Conservation (phyloP, 768 basidiomycete species). For the Trametes gibbosa region DNA sequence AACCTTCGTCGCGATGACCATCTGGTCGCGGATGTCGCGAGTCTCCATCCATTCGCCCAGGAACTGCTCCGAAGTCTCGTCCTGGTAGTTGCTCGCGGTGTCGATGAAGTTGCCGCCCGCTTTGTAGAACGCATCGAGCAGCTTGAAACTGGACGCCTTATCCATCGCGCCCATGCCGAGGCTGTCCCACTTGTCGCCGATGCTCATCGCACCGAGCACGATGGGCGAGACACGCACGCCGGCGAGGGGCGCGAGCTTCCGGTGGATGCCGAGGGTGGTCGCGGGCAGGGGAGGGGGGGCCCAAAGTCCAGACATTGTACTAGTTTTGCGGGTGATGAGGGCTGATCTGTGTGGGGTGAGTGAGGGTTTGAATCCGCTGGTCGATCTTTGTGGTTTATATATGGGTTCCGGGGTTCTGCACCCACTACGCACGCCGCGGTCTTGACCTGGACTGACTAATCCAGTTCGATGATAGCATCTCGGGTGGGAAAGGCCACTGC, state of each 20-base stretch:
- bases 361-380: too few species aligned
- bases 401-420: too few species aligned
- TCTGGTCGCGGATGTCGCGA: slow-evolving; percentile 32
- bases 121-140: not conserved
- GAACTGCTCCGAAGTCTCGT: slow-evolving; percentile 32
- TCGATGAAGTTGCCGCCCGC: slow-evolving; percentile 47
- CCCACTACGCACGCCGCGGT: too few species aligned
- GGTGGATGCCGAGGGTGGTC: slow-evolving; percentile 30
- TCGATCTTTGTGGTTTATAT: too few species aligned
- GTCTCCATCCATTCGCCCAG: slow-evolving; percentile 39
- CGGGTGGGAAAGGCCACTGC: too few species aligned
- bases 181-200: slow-evolving; percentile 38
- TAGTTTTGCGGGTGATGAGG: too few species aligned
- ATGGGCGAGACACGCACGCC: slow-evolving; percentile 45
- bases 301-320: slow-evolving; percentile 17
- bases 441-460: too few species aligned
- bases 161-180: slow-evolving; percentile 35
- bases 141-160: slow-evolving; percentile 37
- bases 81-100: slow-evolving; percentile 35
- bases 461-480: too few species aligned
- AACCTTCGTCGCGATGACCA: slow-evolving; percentile 27
- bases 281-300: slow-evolving; percentile 2
- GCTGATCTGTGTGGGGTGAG: too few species aligned
- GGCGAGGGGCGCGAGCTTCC: slow-evolving; percentile 35
- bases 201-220: slow-evolving; percentile 44